These are phyloP conservation scores for Sordariomycetes sp. DNA, from an alignment of 2,329 filamentous ascomycete species.

Conservation along the genomic window DNA sequence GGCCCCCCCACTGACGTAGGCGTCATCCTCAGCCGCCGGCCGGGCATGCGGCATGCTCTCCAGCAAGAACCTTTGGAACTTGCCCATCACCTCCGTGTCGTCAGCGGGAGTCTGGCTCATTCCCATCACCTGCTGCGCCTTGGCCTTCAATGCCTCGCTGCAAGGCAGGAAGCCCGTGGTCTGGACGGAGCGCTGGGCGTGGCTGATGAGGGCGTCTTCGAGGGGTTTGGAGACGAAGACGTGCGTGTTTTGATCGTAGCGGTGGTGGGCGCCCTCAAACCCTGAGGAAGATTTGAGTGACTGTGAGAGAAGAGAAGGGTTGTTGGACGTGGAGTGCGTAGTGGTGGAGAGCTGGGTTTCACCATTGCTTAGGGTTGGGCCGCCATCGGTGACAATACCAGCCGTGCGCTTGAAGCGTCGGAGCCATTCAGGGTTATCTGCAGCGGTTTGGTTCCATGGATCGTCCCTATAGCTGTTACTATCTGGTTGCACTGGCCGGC, in stretches of 20 bases:
- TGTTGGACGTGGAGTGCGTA: no score
- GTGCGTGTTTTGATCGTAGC: no score
- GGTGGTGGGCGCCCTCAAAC: no score
- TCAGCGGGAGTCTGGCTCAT: slow-evolving; percentile 44
- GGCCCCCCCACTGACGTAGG: no score
- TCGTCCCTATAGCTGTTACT: slow-evolving; percentile 38
- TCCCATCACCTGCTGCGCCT: slow-evolving; percentile 33
- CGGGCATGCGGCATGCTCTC: slow-evolving; percentile 14
- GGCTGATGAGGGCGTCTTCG: slow-evolving; percentile 38
- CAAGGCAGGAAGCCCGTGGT: slow-evolving; percentile 26
- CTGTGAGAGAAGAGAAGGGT: no score
- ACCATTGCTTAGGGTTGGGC: slow-evolving; percentile 39
- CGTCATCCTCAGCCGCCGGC: no score
- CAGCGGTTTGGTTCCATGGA: slow-evolving; percentile 55
- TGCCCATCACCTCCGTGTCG: slow-evolving; percentile 38
- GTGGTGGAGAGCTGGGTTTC: no score
- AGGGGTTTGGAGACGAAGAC: slow-evolving; percentile 53
- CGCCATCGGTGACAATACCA: slow-evolving; percentile 39
- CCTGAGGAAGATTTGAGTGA: no score
- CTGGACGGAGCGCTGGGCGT: slow-evolving; percentile 26
- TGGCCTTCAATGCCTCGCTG: slow-evolving; percentile 35
- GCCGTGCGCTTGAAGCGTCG: slow-evolving; percentile 51
- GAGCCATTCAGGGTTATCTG: slow-evolving; percentile 56
- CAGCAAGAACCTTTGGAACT: slow-evolving; percentile 40
- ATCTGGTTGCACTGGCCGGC: background rate